Evolutionary conservation across 805 yeast species (phyloP), one percentile per base, ranked within the genome.

Genomic region (Ogataea polymorpha): DNA sequence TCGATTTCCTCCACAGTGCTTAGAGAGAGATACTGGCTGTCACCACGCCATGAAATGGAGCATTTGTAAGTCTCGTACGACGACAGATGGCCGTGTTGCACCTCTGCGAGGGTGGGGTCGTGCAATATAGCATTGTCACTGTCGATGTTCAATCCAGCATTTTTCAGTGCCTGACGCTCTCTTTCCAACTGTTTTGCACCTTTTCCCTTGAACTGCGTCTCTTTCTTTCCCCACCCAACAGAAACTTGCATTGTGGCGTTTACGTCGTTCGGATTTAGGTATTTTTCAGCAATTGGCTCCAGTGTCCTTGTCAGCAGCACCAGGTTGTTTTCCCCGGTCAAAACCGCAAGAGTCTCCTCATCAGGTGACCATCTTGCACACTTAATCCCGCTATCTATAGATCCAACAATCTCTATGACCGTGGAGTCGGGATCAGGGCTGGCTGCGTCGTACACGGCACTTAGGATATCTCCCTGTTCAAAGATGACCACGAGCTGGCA

Each of bases 201-300:
- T 56, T 77, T 82, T 37, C 99, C 99, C 63, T 84, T 80, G 63
- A 93, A 93, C 65, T 93, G 99, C 0, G 99, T 93, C 61, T 91
- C 98, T 51, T 83, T 82, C 47, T 84, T 86, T 57, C 99, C 99
- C 99, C 99, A 93, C 18, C 99, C 99, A 31, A 93, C 96, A 20
- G 91, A 82, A 26, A 93, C 96, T 58, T 93, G 96, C 50, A 80
- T 82, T 2, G 89, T 81, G 36, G 77, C 65, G 24, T 66, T 60
- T 34, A 90, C 70, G 59, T 93, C 99, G 7, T 72, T 74, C 0
- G 75, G 66, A 33, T 72, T 62, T 45, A 89, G 62, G 23, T 64
- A 61, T 41, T 71, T 71, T 55, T 91, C 97, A 9, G 77, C 66
- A 17, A 91, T 71, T 1, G 90, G 86, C 50, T 91, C 97, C 49